Conservation (phyloP, 169 alveolate species). For the Plasmodium sp. region DNA sequence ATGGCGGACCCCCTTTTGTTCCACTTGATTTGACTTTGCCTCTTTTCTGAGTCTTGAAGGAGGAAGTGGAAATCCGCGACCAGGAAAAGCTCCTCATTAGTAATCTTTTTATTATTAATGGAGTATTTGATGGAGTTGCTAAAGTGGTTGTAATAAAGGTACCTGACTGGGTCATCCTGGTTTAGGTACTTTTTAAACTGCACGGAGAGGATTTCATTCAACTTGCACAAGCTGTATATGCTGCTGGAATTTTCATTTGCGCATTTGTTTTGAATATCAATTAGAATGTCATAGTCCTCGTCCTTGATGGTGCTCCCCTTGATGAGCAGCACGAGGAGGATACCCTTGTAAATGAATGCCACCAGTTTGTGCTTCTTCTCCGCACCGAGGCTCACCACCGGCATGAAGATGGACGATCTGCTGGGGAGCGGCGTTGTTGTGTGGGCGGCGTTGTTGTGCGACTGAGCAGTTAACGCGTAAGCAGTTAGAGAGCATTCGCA, state of each 20-base stretch:
- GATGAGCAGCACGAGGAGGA: conserved; percentile 18
- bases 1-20: conserved; percentile 2
- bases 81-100: conserved; percentile 21
- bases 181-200: conserved; percentile 31
- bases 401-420: conserved; percentile 67
- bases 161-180: conserved; percentile 34
- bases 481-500: neutral
- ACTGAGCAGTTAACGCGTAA: neutral
- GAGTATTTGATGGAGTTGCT: conserved; percentile 38
- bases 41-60: conserved; percentile 5
- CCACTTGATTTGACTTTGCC: conserved; percentile 8
- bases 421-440: neutral
- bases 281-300: conserved; percentile 50
- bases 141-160: conserved; percentile 17
- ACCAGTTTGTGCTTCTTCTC: conserved; percentile 51
- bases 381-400: conserved; percentile 24
- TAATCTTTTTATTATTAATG: conserved; percentile 47
- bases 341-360: conserved; percentile 48
- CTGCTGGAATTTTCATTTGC: conserved; percentile 40
- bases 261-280: conserved; percentile 63
- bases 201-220: conserved; percentile 13
- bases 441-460: neutral
- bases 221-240: conserved; percentile 7
- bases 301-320: conserved; percentile 57
- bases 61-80: conserved; percentile 30